These are phyloP conservation scores for Didymella exigua DNA, from an alignment of 2,329 filamentous ascomycete species.

Conservation along the genomic window DNA sequence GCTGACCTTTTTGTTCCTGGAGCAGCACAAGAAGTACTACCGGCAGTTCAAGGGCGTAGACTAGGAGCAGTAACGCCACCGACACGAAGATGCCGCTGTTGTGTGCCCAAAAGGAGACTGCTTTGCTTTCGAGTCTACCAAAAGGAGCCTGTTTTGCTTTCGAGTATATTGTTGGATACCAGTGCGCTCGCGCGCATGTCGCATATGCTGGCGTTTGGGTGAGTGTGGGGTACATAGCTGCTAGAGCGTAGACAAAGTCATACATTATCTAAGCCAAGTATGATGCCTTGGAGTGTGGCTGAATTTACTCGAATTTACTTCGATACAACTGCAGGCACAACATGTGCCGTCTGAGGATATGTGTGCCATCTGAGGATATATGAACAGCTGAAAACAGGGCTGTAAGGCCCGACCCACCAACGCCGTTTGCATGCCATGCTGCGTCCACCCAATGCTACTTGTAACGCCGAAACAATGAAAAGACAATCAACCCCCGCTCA, in stretches of 20 bases:
- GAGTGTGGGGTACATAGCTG: not conserved
- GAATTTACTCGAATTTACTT: not conserved
- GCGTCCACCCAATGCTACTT: conserved; percentile 16
- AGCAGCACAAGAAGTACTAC: conserved; percentile 83
- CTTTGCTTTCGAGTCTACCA: no score
- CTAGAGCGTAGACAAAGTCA: not conserved
- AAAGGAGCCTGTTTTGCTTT: not conserved
- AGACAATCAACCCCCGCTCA: conserved; percentile 8
- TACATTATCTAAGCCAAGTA: not conserved
- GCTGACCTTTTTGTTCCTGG: conserved; percentile 83
- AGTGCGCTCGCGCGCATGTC: conserved; percentile 10
- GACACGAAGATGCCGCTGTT: no score
- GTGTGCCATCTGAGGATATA: not conserved
- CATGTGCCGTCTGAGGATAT: not conserved
- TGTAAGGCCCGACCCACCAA: conserved; percentile 18
- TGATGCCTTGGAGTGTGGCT: not conserved
- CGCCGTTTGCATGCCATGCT: conserved; percentile 34
- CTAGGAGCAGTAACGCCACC: no score
- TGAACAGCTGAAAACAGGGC: not conserved
- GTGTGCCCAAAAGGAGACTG: no score
- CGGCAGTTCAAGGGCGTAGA: conserved; percentile 44
- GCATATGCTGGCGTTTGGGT: conserved; percentile 16
- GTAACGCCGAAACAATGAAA: conserved; percentile 20
- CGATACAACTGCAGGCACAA: not conserved
- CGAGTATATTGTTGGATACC: conserved; percentile 9